Percentiles rank a stretch among this genome's conserved stretches.
These are phyloP conservation scores for Penicillium sp. DNA, from an alignment of 2,329 filamentous ascomycete species.

Conservation along the genomic window DNA sequence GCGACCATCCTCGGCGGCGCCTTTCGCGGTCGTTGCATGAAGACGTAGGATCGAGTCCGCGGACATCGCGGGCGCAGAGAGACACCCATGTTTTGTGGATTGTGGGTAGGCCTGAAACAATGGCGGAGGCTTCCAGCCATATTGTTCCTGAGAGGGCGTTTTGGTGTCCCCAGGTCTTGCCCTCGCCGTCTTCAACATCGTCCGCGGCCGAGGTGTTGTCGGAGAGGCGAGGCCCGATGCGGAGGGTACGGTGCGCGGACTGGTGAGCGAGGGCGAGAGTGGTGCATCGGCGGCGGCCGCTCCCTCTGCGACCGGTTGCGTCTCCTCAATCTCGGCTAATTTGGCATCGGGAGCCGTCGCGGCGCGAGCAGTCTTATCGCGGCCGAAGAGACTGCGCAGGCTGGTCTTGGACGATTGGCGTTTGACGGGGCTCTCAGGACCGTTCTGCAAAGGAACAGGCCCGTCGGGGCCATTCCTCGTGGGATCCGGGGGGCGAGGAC, in stretches of 20 bases:
- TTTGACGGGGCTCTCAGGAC: slow-evolving; percentile 31
- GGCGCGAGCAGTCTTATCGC: slow-evolving; percentile 34
- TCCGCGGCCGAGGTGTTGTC: slow-evolving; percentile 15
- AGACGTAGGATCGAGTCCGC: slow-evolving; percentile 67
- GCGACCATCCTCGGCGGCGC: slow-evolving; percentile 15
- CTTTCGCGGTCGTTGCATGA: slow-evolving; percentile 34
- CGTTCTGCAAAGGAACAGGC: slow-evolving; percentile 35
- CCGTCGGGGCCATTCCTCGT: slow-evolving; percentile 27
- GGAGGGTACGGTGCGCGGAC: slow-evolving; percentile 27
- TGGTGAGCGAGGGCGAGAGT: slow-evolving; percentile 28
- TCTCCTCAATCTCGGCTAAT: slow-evolving; percentile 36
- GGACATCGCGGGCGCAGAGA: slow-evolving; percentile 65
- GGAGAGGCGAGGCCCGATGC: slow-evolving; percentile 26
- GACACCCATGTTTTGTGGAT: slow-evolving; percentile 68
- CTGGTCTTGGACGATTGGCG: slow-evolving; percentile 39
- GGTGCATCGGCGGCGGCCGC: slow-evolving; percentile 20
- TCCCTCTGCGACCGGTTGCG: slow-evolving; percentile 13
- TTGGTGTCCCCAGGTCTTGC: slow-evolving; percentile 25
- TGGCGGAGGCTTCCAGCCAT: slow-evolving; percentile 65
- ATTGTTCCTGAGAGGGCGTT: slow-evolving; percentile 25
- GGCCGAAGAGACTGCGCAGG: slow-evolving; percentile 37
- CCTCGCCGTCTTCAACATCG: slow-evolving; percentile 24
- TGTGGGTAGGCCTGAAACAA: slow-evolving; percentile 86
- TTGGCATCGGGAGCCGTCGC: slow-evolving; percentile 23
- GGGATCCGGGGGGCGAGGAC: slow-evolving; percentile 34